phyloP scores from a whole-genome alignment of 257 asterid species.

The Solanum tarapatanum region DNA sequence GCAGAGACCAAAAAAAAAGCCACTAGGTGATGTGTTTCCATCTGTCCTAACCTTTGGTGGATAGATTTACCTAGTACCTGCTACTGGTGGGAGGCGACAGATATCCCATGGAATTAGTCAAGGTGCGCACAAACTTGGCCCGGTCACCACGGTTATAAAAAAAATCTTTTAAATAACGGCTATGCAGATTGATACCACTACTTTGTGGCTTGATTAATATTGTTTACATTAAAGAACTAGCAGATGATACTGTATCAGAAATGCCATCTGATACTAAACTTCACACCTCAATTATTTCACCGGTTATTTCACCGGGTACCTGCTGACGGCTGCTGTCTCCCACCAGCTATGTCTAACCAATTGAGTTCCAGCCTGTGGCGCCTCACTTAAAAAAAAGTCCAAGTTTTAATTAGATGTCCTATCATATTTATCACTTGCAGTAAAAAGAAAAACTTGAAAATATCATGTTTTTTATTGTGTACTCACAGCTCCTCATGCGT shows the following conservation, averaged over 20 bases:
- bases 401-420: too few species aligned
- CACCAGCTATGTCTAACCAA: neutral
- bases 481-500: neutral
- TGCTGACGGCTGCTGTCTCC: neutral
- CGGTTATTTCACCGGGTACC: neutral
- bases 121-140: neutral
- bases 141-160: too few species aligned
- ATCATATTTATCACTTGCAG: too few species aligned
- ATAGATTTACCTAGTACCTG: too few species aligned
- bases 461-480: neutral
- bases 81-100: rapidly evolving
- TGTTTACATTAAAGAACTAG: neutral
- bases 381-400: neutral
- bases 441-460: neutral
- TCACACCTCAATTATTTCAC: neutral
- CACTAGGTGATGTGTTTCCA: neutral
- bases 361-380: neutral
- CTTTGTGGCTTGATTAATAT: neutral
- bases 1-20: neutral
- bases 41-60: neutral
- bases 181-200: neutral
- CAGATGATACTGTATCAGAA: neutral
- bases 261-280: neutral
- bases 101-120: too few species aligned
- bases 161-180: neutral